Evolutionary conservation across 2,329 filamentous ascomycete genomes (phyloP).

Genomic region (Talaromyces sp.): DNA sequence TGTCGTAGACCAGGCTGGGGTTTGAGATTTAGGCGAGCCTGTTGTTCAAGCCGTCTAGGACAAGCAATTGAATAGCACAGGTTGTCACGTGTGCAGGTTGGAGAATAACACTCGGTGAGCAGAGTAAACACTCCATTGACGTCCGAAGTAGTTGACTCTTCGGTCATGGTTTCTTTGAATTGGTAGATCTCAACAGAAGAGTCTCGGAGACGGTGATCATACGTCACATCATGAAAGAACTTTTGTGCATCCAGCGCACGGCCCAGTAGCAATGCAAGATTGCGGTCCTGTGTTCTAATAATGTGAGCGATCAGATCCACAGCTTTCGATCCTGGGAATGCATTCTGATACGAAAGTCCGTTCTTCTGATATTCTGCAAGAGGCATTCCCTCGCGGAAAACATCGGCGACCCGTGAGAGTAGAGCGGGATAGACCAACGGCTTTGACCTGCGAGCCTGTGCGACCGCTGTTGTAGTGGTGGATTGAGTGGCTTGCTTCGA

Average conservation of each 20-base stretch:
- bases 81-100: slow-evolving; percentile 91
- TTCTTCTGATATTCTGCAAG: slow-evolving; percentile 92
- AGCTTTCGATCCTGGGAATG: slow-evolving; percentile 92
- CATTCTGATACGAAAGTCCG: slow-evolving; percentile 93
- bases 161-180: slow-evolving; percentile 84
- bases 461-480: slow-evolving; percentile 58
- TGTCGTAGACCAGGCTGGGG: slow-evolving; percentile 81
- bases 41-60: slow-evolving; percentile 87
- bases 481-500: slow-evolving; percentile 50
- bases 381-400: slow-evolving; percentile 84
- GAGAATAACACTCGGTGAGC: slow-evolving; percentile 95
- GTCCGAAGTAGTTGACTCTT: slow-evolving; percentile 66
- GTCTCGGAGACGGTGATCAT: slow-evolving; percentile 91
- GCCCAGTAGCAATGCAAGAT: slow-evolving; percentile 85
- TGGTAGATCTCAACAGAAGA: slow-evolving; percentile 95
- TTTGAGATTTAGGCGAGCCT: slow-evolving; percentile 89
- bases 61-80: slow-evolving; percentile 98
- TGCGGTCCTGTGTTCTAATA: slow-evolving; percentile 94
- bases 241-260: slow-evolving; percentile 95
- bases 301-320: slow-evolving; percentile 96
- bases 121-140: slow-evolving; percentile 97
- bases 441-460: slow-evolving; percentile 63
- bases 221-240: slow-evolving; percentile 98
- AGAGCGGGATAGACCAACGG: slow-evolving; percentile 92
- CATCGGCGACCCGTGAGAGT: slow-evolving; percentile 87